Conservation (phyloP, 116 monocot genomes). For the Dioscorea cayenensis region DNA sequence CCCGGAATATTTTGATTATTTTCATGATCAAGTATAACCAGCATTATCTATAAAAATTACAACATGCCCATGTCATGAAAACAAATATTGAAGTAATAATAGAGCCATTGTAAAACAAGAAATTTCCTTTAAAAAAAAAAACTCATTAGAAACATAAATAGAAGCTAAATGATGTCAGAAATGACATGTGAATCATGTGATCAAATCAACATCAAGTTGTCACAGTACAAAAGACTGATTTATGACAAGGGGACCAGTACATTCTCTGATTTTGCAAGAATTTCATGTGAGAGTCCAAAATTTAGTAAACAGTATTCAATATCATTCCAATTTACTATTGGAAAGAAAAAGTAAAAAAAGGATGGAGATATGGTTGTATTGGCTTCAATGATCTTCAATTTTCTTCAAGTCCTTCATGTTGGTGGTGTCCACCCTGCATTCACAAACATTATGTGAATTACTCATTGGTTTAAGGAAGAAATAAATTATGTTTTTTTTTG, state of each 20-base stretch:
- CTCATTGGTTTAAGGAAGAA: neutral
- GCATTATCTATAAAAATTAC: too few relatives aligned
- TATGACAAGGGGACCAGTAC: neutral
- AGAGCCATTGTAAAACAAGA: too few relatives aligned
- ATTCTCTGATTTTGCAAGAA: neutral
- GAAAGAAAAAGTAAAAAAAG: neutral
- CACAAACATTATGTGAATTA: neutral
- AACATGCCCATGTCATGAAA: too few relatives aligned
- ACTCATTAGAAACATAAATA: too few relatives aligned
- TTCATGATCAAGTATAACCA: too few relatives aligned
- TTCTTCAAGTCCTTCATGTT: conserved; percentile 96
- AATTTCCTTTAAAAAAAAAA: too few relatives aligned
- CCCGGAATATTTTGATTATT: too few relatives aligned
- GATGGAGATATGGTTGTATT: neutral
- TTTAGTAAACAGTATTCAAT: neutral
- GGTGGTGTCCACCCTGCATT: conserved; percentile 77
- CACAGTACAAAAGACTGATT: neutral
- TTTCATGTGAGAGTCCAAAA: neutral
- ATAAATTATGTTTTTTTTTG: neutral
- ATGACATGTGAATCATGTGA: too few relatives aligned
- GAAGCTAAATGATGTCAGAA: too few relatives aligned
- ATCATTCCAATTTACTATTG: neutral
- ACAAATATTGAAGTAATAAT: too few relatives aligned
- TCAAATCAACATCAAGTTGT: neutral
- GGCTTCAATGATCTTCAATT: conserved; percentile 81